Evolutionary conservation across 1,284 basidiomycete species (phyloP).

Genomic region (Sanghuangporus baumii): DNA sequence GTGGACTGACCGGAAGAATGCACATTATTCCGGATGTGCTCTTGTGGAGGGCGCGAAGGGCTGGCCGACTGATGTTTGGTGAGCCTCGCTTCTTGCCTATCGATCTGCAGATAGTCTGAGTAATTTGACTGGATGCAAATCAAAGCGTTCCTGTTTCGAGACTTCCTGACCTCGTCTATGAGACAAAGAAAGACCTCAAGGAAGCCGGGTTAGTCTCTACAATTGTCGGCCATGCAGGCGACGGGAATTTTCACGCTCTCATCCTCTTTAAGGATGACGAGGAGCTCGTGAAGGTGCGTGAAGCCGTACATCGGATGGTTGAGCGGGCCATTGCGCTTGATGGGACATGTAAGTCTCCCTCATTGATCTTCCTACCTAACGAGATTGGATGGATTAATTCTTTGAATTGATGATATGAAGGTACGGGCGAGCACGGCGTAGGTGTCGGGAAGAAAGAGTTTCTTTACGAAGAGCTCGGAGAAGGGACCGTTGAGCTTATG

Average conservation of each 20-base stretch:
- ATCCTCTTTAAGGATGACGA: conserved; percentile 60
- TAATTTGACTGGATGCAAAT: background rate
- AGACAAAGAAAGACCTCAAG: conserved; percentile 71
- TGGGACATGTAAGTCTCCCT: conserved; percentile 49
- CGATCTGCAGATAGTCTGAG: background rate
- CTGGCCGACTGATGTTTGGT: conserved; percentile 88
- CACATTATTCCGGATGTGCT: conserved; percentile 66
- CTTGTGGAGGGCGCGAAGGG: conserved; percentile 57
- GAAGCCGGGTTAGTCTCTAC: conserved; percentile 54
- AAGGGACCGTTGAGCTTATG: conserved; percentile 82
- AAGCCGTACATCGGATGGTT: conserved; percentile 63
- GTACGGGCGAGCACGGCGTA: conserved; percentile 85
- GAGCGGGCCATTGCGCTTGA: conserved; percentile 68
- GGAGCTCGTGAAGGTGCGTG: conserved; percentile 46
- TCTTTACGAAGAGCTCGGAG: conserved; percentile 73
- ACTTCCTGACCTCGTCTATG: conserved; percentile 69
- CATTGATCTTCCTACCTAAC: conserved; percentile 25
- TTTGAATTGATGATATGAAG: conserved; percentile 27
- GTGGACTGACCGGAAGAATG: conserved; percentile 86
- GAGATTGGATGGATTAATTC: background rate
- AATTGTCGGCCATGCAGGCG: conserved; percentile 81
- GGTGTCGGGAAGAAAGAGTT: conserved; percentile 80
- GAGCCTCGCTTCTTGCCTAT: background rate
- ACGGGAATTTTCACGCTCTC: conserved; percentile 52
- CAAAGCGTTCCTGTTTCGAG: conserved; percentile 74